Evolutionary conservation across 352 stramenopile species (phyloP), one percentile per base, ranked within the genome.

Genomic region (Lagenidium sp.): DNA sequence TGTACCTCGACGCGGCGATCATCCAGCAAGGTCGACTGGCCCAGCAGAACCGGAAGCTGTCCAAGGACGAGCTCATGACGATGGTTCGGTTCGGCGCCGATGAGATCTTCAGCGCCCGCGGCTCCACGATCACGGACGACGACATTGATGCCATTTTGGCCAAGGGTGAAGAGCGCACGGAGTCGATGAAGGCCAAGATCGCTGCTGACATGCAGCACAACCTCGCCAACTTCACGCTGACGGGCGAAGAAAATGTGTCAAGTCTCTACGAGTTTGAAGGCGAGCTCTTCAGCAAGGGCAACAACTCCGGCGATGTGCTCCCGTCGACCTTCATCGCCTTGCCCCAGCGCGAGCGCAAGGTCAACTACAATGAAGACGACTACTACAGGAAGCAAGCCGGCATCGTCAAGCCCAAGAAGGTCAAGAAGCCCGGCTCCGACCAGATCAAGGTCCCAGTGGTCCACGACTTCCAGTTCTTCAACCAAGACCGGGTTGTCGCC

Each of bases 21-120:
- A 99, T 99, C 58, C 97, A 99, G 69, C 96, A 99, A 53, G 96
- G 95, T 42, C 83, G 95, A 21, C 70, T 99, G 3, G 94, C 96
- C 2, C 78, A 95, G 50, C 82, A 94, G 46, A 94, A 95, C 54
- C 80, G 86, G 13, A 94, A 94, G 58, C 56, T 96, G 2, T 94
- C 82, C 25, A 99, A 99, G 71, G 87, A 97, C 40, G 97, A 99
- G 46, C 75, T 99, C 13, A 98, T 99, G 94, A 91, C 86, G 16
- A 97, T 97, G 91, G 85, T 99, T 4, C 73, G 80, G 6, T 94
- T 94, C 32, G 82, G 82, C 45, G 82, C 82, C 3, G 82, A 94
- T 30, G 82, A 94, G 52, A 94, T 94, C 28, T 94, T 94, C 40
- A 94, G 91, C 36, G 76, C 79, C 6, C 72, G 79, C 46, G 82